Evolutionary conservation across 2,329 filamentous ascomycete species (phyloP), one percentile per base, ranked within the genome.

Genomic region (Cercospora citrullina): DNA sequence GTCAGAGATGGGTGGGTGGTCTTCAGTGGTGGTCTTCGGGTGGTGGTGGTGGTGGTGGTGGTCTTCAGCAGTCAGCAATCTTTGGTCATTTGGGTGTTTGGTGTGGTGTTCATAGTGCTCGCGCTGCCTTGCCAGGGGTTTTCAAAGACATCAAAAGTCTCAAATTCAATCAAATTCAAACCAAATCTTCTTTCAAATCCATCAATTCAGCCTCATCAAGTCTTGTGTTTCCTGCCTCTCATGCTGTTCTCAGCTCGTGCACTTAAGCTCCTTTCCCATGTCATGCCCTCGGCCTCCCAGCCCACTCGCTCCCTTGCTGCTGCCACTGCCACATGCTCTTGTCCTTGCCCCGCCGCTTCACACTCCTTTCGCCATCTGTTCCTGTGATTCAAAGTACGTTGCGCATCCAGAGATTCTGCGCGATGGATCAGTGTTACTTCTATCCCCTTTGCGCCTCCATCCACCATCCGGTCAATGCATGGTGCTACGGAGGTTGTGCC

Each of bases 81-180:
- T 33, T 28, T 18, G 53, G n/a, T 16, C 23, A 57, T 28, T 23
- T 59, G 28, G 55, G 55, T 36, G 55, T 14, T 59, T 28, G 10
- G n/a, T 59, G 28, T 33, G 31, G 18, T 53, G 36, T 39, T 39
- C 16, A n/a, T 53, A 28, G 55, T 59, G 55, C 55, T 31, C 55
- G 36, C 55, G 55, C 55, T 59, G 55, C 55, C 55, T 59, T 59
- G 55, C 55, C 55, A 33, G 30, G 28, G 55, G 30, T 16, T 59
- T 59, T 33, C 31, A 36, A 33, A 10, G n/a, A 59, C 12, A 18
- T 59, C 18, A 33, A 5, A 59, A 12, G 16, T 59, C 28, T 33
- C n/a, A 36, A 36, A 59, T 33, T 21, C 55, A 59, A 59, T 58
- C 53, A 58, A 58, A 28, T 58, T 31, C 26, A 28, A 16, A 31